These are phyloP conservation scores for Podaxis sp. DNA, from an alignment of 768 basidiomycete species.

Conservation along the genomic window DNA sequence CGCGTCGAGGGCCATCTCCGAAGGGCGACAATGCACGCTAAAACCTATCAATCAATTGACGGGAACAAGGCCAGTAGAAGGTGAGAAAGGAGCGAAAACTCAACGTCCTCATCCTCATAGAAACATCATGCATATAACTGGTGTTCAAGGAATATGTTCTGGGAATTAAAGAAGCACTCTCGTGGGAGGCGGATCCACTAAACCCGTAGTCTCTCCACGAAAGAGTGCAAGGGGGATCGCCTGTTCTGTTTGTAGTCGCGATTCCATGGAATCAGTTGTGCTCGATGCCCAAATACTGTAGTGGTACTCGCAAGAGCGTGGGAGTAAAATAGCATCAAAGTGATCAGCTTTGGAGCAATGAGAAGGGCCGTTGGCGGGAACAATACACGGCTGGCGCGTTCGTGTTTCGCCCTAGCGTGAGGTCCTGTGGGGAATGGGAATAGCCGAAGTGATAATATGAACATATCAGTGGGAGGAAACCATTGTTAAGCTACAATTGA, in stretches of 20 bases:
- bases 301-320: constrained; percentile 8
- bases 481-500: background rate
- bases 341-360: background rate
- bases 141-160: background rate
- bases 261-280: background rate
- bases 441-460: background rate
- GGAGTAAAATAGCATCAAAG: background rate
- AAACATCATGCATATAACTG: constrained; percentile 6
- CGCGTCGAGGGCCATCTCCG: constrained; percentile 29
- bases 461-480: background rate
- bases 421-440: no score
- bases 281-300: constrained; percentile 5
- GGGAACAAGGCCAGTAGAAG: background rate
- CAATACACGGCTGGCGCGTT: background rate
- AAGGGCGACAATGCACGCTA: background rate
- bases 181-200: background rate
- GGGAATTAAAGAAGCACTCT: background rate
- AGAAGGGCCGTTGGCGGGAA: background rate
- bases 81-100: background rate
- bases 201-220: background rate
- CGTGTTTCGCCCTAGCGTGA: background rate
- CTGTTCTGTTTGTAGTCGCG: background rate
- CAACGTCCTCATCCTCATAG: background rate
- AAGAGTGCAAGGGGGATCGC: background rate
- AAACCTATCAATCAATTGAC: background rate